Conservation (phyloP, 1,139 yeast genomes). For the Eremothecium sinecaudum region DNA sequence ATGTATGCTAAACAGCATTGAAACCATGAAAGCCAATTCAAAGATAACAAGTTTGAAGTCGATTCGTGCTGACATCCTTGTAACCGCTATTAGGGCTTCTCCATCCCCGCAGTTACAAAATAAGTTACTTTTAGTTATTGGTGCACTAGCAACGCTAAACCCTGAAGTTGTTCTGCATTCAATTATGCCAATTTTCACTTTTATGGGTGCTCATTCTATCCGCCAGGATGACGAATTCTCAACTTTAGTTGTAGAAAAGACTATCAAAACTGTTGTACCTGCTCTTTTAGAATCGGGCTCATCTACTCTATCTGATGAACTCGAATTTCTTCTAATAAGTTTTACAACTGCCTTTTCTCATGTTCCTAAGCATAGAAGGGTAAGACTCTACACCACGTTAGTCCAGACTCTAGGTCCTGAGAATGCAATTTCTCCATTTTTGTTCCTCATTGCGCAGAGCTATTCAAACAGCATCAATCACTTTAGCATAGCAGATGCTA, state of each 20-base stretch:
- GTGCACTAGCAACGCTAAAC: conserved; percentile 77
- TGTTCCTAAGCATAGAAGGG: conserved; percentile 94
- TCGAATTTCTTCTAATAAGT: conserved; percentile 76
- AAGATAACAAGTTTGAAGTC: conserved; percentile 50
- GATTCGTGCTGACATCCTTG: conserved; percentile 81
- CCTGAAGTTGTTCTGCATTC: conserved; percentile 91
- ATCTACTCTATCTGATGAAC: conserved; percentile 45
- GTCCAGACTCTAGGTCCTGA: conserved; percentile 67
- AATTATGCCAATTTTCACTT: conserved; percentile 97
- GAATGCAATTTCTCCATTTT: conserved; percentile 57
- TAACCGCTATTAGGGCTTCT: conserved; percentile 80
- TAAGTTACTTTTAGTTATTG: conserved; percentile 69
- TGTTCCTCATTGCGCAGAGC: conserved; percentile 75
- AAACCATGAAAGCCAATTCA: conserved; percentile 36
- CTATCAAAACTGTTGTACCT: conserved; percentile 83
- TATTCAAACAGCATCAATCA: conserved; percentile 46
- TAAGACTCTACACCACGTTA: conserved; percentile 68
- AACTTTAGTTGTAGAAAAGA: conserved; percentile 83
- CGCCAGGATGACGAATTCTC: conserved; percentile 96
- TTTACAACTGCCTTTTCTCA: conserved; percentile 91
- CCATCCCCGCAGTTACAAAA: conserved; percentile 93
- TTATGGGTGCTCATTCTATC: conserved; percentile 96
- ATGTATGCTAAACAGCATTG: conserved; percentile 68
- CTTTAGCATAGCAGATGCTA: conserved; percentile 56
- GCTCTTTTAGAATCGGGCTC: conserved; percentile 64